Evolutionary conservation across 148 eudicot genomes (phyloP).

Genomic region (Spergularia bocconei): DNA sequence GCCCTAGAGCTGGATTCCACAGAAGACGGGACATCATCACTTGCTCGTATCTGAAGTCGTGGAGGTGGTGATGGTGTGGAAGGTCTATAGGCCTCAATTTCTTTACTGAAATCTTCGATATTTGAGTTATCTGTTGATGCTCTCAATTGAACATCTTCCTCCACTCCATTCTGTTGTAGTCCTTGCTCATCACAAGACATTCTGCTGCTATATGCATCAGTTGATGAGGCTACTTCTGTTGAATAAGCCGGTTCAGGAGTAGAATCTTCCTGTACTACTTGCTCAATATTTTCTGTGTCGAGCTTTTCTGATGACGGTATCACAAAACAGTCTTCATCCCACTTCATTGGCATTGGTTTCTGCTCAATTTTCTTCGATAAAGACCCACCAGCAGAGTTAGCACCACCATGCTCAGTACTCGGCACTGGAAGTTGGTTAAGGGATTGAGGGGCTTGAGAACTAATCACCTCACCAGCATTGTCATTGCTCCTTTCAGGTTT

Average conservation of each 20-base stretch:
- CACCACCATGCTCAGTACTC: neutral
- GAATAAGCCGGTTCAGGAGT: neutral
- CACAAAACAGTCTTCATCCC: constrained; percentile 37
- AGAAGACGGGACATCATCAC: constrained; percentile 15
- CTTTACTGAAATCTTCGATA: constrained; percentile 29
- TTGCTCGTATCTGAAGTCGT: constrained; percentile 19
- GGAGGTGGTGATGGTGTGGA: constrained; percentile 25
- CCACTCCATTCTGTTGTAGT: neutral
- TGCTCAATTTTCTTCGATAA: constrained; percentile 16
- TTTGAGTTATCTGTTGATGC: constrained; percentile 20
- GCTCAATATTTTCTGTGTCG: neutral
- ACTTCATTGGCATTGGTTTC: constrained; percentile 18
- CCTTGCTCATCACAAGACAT: constrained; percentile 17
- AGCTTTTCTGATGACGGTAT: constrained; percentile 22
- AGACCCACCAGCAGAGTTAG: neutral
- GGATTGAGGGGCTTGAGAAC: too few relatives aligned
- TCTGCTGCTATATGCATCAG: constrained; percentile 16
- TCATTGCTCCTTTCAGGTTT: constrained; percentile 8
- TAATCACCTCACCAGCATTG: neutral
- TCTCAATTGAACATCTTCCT: constrained; percentile 12
- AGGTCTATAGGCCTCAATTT: constrained; percentile 25
- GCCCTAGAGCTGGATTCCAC: constrained; percentile 27
- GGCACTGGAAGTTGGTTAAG: neutral
- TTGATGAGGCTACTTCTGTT: constrained; percentile 21
- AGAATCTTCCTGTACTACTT: constrained; percentile 5